Evolutionary conservation across 371 early-diverging fungal species (phyloP).

Genomic region (Racocetra persica): DNA sequence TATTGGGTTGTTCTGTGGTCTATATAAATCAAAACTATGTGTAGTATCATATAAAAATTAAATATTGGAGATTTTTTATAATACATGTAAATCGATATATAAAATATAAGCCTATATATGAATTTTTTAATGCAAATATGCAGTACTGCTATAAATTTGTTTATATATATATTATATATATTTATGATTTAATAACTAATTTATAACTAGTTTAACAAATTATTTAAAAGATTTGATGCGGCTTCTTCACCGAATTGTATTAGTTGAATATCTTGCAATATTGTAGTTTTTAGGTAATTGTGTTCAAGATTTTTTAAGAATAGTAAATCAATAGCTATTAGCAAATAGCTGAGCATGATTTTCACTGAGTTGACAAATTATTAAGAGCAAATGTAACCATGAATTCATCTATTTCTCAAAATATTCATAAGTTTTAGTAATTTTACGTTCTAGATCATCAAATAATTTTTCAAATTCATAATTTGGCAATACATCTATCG

Average conservation of each 20-base stretch:
- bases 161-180: no score
- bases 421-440: conserved; percentile 9
- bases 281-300: not conserved
- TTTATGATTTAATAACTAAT: not conserved
- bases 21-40: not conserved
- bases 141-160: no score
- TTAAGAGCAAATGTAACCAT: conserved; percentile 15
- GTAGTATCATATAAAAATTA: no score
- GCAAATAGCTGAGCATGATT: not conserved
- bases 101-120: not conserved
- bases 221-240: conserved; percentile 16
- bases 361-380: not conserved
- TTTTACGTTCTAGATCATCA: not conserved
- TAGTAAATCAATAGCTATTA: not conserved
- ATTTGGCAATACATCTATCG: not conserved
- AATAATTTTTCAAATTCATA: not conserved
- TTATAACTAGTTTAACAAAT: not conserved
- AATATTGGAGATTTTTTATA: no score
- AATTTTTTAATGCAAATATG: not conserved
- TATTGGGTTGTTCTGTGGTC: no score
- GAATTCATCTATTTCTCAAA: conserved; percentile 1
- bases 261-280: conserved; percentile 1
- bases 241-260: conserved; percentile 1
- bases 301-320: conserved; percentile 16
- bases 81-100: not conserved